Evolutionary conservation across 2,329 filamentous ascomycete species (phyloP).

Genomic region (Pseudogymnoascus sp.): DNA sequence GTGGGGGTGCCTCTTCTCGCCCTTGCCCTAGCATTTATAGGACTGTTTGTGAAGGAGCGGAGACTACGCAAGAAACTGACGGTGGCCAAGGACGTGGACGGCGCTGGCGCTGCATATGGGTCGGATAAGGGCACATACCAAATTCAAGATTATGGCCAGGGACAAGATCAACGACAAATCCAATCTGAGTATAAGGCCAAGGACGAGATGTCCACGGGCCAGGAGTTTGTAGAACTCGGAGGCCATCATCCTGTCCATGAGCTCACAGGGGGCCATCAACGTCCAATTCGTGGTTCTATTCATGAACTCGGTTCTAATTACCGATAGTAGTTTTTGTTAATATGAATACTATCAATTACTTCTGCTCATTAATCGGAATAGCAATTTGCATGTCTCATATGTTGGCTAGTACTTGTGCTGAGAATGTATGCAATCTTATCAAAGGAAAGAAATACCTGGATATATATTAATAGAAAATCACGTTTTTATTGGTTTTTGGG

Average conservation of each 20-base stretch:
- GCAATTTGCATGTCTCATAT: neutral
- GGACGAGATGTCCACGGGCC: neutral
- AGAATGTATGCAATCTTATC: too few species aligned
- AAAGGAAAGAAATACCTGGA: too few species aligned
- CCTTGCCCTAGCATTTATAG: neutral
- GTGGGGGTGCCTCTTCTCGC: conserved; percentile 15
- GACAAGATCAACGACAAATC: conserved; percentile 15
- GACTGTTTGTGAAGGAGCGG: conserved; percentile 12
- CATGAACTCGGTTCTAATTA: neutral
- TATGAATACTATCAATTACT: neutral
- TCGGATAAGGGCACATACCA: neutral
- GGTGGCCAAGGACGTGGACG: neutral
- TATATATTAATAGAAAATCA: too few species aligned
- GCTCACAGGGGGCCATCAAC: neutral
- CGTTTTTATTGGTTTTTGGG: too few species aligned
- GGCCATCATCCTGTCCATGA: neutral
- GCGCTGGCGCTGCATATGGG: neutral
- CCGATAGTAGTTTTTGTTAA: neutral
- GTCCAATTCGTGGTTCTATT: neutral
- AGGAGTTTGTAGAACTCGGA: too few species aligned
- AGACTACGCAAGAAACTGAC: conserved; percentile 8
- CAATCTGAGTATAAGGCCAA: neutral
- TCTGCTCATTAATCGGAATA: neutral
- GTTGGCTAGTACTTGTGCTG: too few species aligned
- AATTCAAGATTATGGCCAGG: neutral